These are phyloP conservation scores for Mortierella sp. DNA, from an alignment of 371 early-diverging fungal genomes.

Conservation along the genomic window DNA sequence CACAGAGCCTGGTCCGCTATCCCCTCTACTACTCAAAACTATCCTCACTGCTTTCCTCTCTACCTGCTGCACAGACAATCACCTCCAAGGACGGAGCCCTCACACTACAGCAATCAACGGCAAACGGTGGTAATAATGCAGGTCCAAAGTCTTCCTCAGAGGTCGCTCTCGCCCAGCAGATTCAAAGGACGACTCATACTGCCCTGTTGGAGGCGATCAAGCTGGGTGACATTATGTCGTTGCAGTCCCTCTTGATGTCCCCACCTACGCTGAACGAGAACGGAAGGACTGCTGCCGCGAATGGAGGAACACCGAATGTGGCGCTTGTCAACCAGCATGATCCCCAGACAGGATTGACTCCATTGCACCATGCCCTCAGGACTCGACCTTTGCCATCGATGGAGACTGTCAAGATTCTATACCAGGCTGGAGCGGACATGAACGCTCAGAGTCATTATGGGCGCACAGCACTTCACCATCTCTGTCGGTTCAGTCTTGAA, in stretches of 20 bases:
- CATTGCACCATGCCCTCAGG: conserved; percentile 75
- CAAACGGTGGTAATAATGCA: neutral
- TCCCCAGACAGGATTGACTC: conserved; percentile 72
- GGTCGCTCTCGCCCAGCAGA: conserved; percentile 21
- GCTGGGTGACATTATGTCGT: conserved; percentile 67
- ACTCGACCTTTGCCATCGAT: conserved; percentile 70
- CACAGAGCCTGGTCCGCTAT: conserved; percentile 59
- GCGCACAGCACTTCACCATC: conserved; percentile 74
- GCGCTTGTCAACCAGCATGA: conserved; percentile 72
- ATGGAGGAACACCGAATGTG: conserved; percentile 38
- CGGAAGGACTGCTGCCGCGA: conserved; percentile 20
- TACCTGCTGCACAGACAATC: conserved; percentile 53
- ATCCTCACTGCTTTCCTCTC: conserved; percentile 63
- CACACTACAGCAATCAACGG: conserved; percentile 15
- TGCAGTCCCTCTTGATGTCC: conserved; percentile 68
- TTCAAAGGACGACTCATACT: conserved; percentile 59
- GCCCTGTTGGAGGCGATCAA: conserved; percentile 73
- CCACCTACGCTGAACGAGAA: conserved; percentile 58
- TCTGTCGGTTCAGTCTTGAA: conserved; percentile 67
- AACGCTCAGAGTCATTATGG: conserved; percentile 75
- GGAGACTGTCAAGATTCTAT: conserved; percentile 72
- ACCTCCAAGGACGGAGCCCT: conserved; percentile 17
- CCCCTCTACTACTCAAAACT: conserved; percentile 67
- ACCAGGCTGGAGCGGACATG: conserved; percentile 76
- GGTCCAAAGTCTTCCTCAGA: conserved; percentile 19